Percentiles rank a stretch among this genome's conserved stretches.
Conservation (phyloP, 805 yeast species). For the Metschnikowia koreensis region DNA sequence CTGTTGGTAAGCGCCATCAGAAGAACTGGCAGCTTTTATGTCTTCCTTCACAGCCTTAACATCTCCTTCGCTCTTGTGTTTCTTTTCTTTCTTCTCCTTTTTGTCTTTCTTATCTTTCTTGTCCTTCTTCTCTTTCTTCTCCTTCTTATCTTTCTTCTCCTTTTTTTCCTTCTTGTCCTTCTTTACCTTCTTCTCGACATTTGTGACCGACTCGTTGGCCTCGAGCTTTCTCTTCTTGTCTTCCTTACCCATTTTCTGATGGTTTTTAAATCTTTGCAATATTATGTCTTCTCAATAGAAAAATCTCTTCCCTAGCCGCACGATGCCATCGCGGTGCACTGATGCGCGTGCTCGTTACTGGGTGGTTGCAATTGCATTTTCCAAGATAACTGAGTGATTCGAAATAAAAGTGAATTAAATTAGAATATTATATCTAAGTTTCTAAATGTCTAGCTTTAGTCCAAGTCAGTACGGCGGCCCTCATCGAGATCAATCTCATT, state of each 20-base stretch:
- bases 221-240: constrained; percentile 29
- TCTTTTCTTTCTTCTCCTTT: constrained; percentile 29
- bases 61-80: constrained; percentile 27
- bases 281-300: background rate
- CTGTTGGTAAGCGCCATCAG: constrained; percentile 32
- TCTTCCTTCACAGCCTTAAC: background rate
- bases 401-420: background rate
- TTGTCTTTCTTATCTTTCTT: constrained; percentile 23
- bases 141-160: constrained; percentile 18
- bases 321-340: constrained; percentile 12
- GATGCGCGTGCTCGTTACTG: background rate
- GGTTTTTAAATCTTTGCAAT: background rate
- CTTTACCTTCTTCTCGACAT: constrained; percentile 30
- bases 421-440: background rate
- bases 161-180: constrained; percentile 27
- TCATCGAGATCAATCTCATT: constrained; percentile 49
- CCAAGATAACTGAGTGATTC: background rate
- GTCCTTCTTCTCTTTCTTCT: constrained; percentile 24
- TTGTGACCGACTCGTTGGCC: constrained; percentile 28
- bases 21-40: constrained; percentile 1
- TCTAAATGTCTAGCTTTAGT: constrained; percentile 3
- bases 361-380: background rate
- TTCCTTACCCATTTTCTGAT: constrained; percentile 23
- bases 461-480: constrained; percentile 46
- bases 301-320: constrained; percentile 15